Base-by-base conservation (phyloP, 139 green algal species). In the Dunaliella primolecta region DNA sequence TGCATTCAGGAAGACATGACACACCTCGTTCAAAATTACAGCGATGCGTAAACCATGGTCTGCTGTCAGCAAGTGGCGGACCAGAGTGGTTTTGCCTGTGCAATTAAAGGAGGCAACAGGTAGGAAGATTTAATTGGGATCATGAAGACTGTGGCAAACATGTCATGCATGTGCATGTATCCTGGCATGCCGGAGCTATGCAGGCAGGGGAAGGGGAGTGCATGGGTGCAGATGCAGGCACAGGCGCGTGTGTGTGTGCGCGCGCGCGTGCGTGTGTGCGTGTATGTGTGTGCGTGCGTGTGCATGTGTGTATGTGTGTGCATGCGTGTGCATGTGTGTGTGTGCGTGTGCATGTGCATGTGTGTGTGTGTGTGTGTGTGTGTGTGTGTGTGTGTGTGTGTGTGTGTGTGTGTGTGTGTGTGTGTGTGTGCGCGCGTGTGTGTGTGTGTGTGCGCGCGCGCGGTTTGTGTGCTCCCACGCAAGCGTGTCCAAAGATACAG, bases 11-110 rank as follows among this genome's bases (percentile, higher is more conserved):
- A n/a, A n/a, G n/a, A n/a, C n/a, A n/a, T 32, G 29, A 78, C 72
- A 20, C 29, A 78, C 72, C 29, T 95, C 92, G 80, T 84, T 95
- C 77, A 95, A 72, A 70, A 95, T 95, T 33, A 95, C 91, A 3
- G 93, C 93, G 57, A 96, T 94, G 36, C 89, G 86, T 1, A 90
- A 85, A 7, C 93, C 93, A 77, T 84, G 93, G 21, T 93, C 11
- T 0, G 80, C 86, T 0, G 86, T 91, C 21, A 96, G 87, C 24
- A 96, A 88, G 87, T 96, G 86, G 71, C 80, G n/a, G 11, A 84
- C 56, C 1, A 84, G 37, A 15, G 89, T 93, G 0, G 88, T 93
- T 37, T 94, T 94, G 32, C 89, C 89, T 0, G 87, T n/a, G n/a
- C n/a, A n/a, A n/a, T n/a, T n/a, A n/a, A n/a, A n/a, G n/a, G n/a